Base-by-base conservation (phyloP, 208 protist species). In the Sergeia podlipaevii region DNA sequence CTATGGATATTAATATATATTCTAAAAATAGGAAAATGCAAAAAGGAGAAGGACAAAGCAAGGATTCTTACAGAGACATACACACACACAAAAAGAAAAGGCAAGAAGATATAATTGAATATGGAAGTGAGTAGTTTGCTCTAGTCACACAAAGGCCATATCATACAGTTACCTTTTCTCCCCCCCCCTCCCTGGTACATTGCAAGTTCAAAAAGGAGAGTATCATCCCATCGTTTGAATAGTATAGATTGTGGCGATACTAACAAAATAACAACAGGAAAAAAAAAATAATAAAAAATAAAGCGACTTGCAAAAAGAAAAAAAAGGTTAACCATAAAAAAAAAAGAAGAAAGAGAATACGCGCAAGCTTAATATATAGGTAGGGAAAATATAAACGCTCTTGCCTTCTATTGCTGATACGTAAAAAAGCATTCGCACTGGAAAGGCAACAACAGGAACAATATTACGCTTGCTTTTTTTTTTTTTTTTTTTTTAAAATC, bases 241-340 rank as follows among this genome's bases (percentile, higher is more conserved):
- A 34, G 4, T 21, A 29, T 66, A 8, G 46, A 13, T 64, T 65
- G 44, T 65, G 43, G 30, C 30, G 30, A 55, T 43, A 17, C 10
- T 44, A 43, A 55, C 6, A 55, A 55, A 55, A 43, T 7, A 43
- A 55, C 6, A 38, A 55, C 8, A 39, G 24, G 23, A 17, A 17
- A 62, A 53, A 47, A 21, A 62, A 62, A 23, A 60, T 21, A 59
- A 20, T 56, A 57, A 48, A 62, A 39, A 39, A 38, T 38, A 51
- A 53, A 42, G 34, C 18, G 20, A 41, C 27, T 20, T 20, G 28
- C 13, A 17, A 24, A 64, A 58, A 7, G 49, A 30, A 0, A 38
- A 21, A n/a, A 0, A 44, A 53, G 30, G 26, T 39, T 20, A 57
- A 0, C 51, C 33, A 64, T 7, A 28, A 67, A 65, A 18, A 60